Evolutionary conservation across 352 stramenopile genomes (phyloP).

Genomic region (Phytophthora pistaciae): DNA sequence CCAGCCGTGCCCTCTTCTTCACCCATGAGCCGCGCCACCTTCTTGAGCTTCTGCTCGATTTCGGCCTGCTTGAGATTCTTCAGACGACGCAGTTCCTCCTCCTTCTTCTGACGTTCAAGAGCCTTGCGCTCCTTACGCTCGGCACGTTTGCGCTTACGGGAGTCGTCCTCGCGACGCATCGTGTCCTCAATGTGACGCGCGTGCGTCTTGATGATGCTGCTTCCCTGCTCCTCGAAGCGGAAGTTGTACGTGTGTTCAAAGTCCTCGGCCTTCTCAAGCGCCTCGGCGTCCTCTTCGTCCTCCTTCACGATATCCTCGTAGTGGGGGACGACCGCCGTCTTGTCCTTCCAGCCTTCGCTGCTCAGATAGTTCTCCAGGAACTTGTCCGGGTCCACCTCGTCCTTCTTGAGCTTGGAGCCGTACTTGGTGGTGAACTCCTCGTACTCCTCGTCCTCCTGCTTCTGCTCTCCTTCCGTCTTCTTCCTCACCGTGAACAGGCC

Average conservation of each 20-base stretch:
- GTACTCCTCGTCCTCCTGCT: conserved; percentile 79
- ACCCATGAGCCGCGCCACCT: conserved; percentile 90
- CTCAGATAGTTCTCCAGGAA: conserved; percentile 87
- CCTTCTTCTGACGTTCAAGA: conserved; percentile 96
- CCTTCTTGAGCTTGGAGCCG: conserved; percentile 65
- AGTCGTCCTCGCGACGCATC: conserved; percentile 97
- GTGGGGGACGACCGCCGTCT: conserved; percentile 62
- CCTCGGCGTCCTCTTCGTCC: conserved; percentile 91
- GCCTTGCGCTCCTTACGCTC: conserved; percentile 95
- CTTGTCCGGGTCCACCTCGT: conserved; percentile 73
- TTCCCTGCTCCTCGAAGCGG: conserved; percentile 97
- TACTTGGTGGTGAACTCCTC: conserved; percentile 73
- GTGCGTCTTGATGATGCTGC: conserved; percentile 87
- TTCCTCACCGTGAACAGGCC: conserved; percentile 79
- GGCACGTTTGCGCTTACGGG: conserved; percentile 95
- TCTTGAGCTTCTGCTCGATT: conserved; percentile 94
- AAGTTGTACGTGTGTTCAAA: conserved; percentile 99
- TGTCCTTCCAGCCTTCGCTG: conserved; percentile 88
- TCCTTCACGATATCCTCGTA: conserved; percentile 91
- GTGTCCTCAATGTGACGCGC: conserved; percentile 86
- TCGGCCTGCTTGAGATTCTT: conserved; percentile 99
- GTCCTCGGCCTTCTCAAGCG: conserved; percentile 95
- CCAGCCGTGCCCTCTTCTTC: conserved; percentile 53
- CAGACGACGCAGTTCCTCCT: conserved; percentile 96
- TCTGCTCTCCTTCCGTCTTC: conserved; percentile 65